Evolutionary conservation across 2,329 filamentous ascomycete species (phyloP).

Genomic region (Cladosporium colombiae): DNA sequence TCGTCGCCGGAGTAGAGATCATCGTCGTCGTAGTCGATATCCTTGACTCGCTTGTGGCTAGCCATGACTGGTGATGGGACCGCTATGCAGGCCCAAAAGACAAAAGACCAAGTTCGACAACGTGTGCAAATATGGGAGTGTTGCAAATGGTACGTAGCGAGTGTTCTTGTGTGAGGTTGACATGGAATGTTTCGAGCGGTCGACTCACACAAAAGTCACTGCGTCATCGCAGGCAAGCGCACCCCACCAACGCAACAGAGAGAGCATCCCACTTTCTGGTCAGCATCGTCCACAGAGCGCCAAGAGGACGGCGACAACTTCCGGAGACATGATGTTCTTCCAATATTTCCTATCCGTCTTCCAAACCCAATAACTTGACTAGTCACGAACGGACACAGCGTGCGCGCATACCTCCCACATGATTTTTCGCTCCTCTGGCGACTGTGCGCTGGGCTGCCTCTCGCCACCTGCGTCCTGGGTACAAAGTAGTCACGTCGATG

Average conservation of each 20-base stretch:
- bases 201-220: conserved; percentile 7
- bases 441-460: neutral
- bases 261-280: neutral
- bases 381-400: neutral
- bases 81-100: neutral
- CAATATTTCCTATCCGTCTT: neutral
- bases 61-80: conserved; percentile 31
- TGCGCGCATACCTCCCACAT: neutral
- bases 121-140: neutral
- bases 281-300: neutral
- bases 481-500: too few relatives aligned
- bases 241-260: conserved; percentile 3
- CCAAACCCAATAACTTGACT: neutral
- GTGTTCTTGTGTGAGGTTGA: neutral
- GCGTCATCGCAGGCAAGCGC: neutral
- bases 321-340: neutral
- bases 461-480: neutral
- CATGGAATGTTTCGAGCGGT: neutral
- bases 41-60: conserved; percentile 47
- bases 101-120: neutral
- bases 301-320: neutral
- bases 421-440: neutral
- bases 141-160: neutral
- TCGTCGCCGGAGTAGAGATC: conserved; percentile 52
- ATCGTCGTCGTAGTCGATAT: conserved; percentile 51